These are phyloP conservation scores for Dryadomyces quercivorus DNA, from an alignment of 2,329 filamentous ascomycete species.

Conservation along the genomic window DNA sequence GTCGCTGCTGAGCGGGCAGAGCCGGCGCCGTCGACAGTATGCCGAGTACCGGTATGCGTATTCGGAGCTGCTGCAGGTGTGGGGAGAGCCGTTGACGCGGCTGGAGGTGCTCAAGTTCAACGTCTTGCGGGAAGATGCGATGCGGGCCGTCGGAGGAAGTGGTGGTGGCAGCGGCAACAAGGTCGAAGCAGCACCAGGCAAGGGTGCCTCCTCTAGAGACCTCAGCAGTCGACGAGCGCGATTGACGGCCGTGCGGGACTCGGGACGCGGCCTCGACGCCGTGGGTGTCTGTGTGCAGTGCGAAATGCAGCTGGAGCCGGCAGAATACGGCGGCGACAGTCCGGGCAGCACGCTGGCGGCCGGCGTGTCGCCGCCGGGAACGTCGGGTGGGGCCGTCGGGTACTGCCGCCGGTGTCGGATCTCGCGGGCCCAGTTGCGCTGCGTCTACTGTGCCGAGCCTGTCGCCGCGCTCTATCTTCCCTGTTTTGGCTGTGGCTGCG, in stretches of 20 bases:
- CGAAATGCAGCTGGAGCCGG: constrained; percentile 48
- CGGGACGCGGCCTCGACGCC: constrained; percentile 47
- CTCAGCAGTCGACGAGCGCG: constrained; percentile 33
- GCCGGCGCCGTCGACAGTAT: constrained; percentile 29
- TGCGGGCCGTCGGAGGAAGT: constrained; percentile 9
- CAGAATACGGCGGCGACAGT: constrained; percentile 25
- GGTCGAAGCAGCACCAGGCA: constrained; percentile 16
- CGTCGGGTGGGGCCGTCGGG: constrained; percentile 27
- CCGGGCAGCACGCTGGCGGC: constrained; percentile 18
- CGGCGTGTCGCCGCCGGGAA: neutral
- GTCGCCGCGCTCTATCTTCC: constrained; percentile 47
- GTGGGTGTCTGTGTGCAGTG: constrained; percentile 51
- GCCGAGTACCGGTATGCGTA: constrained; percentile 53
- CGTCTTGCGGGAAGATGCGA: constrained; percentile 38
- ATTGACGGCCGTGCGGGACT: constrained; percentile 35
- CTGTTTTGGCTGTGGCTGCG: constrained; percentile 52
- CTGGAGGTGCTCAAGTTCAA: constrained; percentile 62
- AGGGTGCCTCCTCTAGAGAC: neutral
- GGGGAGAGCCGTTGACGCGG: constrained; percentile 48
- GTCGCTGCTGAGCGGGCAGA: constrained; percentile 42
- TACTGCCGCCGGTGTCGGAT: constrained; percentile 39
- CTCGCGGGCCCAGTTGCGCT: constrained; percentile 44
- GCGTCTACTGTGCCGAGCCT: constrained; percentile 51
- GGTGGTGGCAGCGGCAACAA: constrained; percentile 14
- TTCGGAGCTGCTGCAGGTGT: constrained; percentile 56